Base-by-base conservation (phyloP, 2,329 filamentous ascomycete species). In the Delphinella strobiligena region DNA sequence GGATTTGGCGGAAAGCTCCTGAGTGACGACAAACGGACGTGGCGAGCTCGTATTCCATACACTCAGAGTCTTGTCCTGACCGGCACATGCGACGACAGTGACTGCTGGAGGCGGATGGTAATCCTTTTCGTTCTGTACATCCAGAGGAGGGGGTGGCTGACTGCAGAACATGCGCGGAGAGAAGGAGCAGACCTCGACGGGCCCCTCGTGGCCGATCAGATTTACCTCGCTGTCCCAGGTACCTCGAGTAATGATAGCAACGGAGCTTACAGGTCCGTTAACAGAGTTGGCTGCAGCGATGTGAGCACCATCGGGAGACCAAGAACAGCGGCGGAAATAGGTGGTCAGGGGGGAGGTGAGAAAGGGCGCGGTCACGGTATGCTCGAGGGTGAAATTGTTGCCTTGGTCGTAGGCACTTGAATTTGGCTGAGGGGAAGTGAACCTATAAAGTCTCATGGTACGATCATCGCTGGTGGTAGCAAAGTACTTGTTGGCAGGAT, bases 401-500 rank as follows among this genome's bases (percentile, higher is more conserved):
- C 91, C 78, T 66, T 94, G 91, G 58, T 98, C 91, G 56, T 96
- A 86, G 39, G 89, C 79, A 1, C 85, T 93, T 27, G 91, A 85
- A 58, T 94, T 95, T 8, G 91, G 84, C 1, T 81, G 75, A 0
- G 91, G 88, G 1, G 89, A 82, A 2, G 84, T 94, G 60, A 95
- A 98, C 43, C 88, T 79, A 62, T 93, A 96, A 52, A 98, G 85
- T 59, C 93, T 93, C 62, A 98, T 93, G 2, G 87, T 89, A 44
- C 91, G 79, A 61, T 98, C 91, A 59, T 98, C 91, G 63, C 87
- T 94, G 2, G 93, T 88, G 0, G 93, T 98, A 12, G 93, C 91
- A 61, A 98, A 98, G 68, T 94, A 98, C 59, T 96, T 98, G 67
- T 96, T 96, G 31, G 91, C 91, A 1, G 91, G 91, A 56, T 98